These are phyloP conservation scores for Erodium trifolium DNA, from an alignment of 441 rosid genomes.

Conservation along the genomic window DNA sequence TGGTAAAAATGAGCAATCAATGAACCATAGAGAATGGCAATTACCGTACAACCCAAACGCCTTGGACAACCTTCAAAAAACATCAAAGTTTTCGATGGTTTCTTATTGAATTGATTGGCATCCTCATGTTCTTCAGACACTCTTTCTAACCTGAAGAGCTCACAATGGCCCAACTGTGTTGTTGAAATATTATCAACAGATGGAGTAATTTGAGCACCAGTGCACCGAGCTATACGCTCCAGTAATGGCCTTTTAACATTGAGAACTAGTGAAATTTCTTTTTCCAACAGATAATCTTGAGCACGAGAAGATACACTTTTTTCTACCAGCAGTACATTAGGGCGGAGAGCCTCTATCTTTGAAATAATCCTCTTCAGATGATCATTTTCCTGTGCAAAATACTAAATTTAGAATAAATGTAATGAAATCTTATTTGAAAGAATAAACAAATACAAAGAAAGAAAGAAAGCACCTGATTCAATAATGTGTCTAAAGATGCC, in stretches of 20 bases:
- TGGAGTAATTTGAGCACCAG: slow-evolving; percentile 88
- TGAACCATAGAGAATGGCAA: background rate
- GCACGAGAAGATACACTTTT: slow-evolving; percentile 91
- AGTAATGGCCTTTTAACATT: slow-evolving; percentile 83
- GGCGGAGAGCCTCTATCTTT: slow-evolving; percentile 79
- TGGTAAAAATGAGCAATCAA: background rate
- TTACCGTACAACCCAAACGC: slow-evolving; percentile 91
- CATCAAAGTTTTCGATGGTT: slow-evolving; percentile 82
- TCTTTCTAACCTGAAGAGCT: slow-evolving; percentile 71
- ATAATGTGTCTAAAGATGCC: slow-evolving; percentile 85
- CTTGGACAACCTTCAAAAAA: slow-evolving; percentile 94
- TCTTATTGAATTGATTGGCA: slow-evolving; percentile 77
- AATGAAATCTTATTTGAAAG: background rate
- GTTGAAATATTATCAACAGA: slow-evolving; percentile 88
- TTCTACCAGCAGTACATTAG: slow-evolving; percentile 86
- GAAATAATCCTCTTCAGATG: slow-evolving; percentile 96
- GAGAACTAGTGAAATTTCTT: slow-evolving; percentile 87
- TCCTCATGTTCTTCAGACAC: slow-evolving; percentile 70
- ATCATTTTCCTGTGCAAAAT: slow-evolving; percentile 76
- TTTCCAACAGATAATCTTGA: slow-evolving; percentile 82
- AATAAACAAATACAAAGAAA: slow-evolving; percentile 22
- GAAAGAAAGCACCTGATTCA: slow-evolving; percentile 69
- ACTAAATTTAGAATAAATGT: slow-evolving; percentile 16
- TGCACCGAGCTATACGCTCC: slow-evolving; percentile 91
- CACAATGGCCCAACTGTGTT: slow-evolving; percentile 79